phyloP scores from a whole-genome alignment of 1,284 basidiomycete genomes.

The Rhodotorula mucilaginosa region DNA sequence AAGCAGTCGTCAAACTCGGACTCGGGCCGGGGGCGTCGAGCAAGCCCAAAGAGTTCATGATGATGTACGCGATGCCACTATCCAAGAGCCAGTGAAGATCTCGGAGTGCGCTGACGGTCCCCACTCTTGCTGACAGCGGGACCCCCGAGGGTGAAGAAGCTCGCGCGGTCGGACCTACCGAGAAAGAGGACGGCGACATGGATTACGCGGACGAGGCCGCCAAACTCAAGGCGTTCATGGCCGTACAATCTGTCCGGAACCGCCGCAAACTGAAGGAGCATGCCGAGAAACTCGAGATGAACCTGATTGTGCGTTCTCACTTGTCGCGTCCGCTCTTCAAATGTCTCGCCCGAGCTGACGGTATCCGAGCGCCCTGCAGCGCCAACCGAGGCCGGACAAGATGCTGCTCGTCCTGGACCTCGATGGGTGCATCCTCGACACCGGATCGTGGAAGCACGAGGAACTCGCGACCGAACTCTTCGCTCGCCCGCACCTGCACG shows the following conservation, averaged over 20 bases:
- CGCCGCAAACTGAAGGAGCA: constrained; percentile 72
- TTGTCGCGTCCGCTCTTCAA: not conserved
- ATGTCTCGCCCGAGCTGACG: no score
- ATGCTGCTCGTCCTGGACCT: constrained; percentile 73
- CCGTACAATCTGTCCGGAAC: constrained; percentile 55
- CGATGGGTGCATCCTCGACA: constrained; percentile 63
- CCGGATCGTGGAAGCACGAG: constrained; percentile 36
- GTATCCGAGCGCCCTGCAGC: not conserved
- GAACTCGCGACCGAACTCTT: constrained; percentile 54
- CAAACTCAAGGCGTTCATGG: constrained; percentile 11
- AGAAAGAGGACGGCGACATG: constrained; percentile 74
- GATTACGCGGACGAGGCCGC: constrained; percentile 45
- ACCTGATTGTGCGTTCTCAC: constrained; percentile 57
- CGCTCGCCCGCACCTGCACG: constrained; percentile 72
- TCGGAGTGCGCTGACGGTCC: not conserved
- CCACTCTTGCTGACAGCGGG: constrained; percentile 44
- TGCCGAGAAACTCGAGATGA: constrained; percentile 60
- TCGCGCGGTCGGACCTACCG: constrained; percentile 62
- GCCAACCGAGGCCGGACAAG: constrained; percentile 61
- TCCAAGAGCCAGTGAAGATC: not conserved
- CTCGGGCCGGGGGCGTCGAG: constrained; percentile 46
- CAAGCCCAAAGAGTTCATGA: constrained; percentile 66
- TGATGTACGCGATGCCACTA: constrained; percentile 55
- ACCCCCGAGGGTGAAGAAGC: constrained; percentile 78
- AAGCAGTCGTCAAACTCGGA: constrained; percentile 56